Evolutionary conservation across 2,329 filamentous ascomycete species (phyloP).

Genomic region (Coleophoma eucalyptorum): DNA sequence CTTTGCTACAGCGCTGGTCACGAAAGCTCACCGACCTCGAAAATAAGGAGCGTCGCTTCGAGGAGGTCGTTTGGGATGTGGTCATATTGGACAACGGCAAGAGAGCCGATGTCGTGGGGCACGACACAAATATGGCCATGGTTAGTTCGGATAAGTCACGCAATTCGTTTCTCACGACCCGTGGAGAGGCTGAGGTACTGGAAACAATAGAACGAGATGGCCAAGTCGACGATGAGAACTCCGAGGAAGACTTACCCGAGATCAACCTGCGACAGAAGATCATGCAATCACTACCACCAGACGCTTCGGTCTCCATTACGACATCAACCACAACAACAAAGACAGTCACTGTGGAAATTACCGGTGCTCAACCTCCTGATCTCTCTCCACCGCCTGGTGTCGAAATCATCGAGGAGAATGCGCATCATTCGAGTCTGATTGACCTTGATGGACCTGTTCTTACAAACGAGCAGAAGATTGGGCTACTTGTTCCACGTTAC

Average conservation of each 20-base stretch:
- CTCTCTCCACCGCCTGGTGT: slow-evolving; percentile 54
- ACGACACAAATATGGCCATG: slow-evolving; percentile 12
- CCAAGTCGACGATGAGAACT: slow-evolving; percentile 33
- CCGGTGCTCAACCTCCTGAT: slow-evolving; percentile 44
- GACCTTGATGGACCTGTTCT: slow-evolving; percentile 12
- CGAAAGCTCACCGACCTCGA: slow-evolving; percentile 48
- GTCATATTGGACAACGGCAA: slow-evolving; percentile 57
- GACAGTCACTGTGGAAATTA: slow-evolving; percentile 61
- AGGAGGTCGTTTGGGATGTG: slow-evolving; percentile 63
- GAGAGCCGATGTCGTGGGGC: slow-evolving; percentile 49
- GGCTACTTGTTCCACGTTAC: slow-evolving; percentile 30
- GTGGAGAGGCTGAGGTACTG: slow-evolving; percentile 23
- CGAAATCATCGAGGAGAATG: slow-evolving; percentile 51
- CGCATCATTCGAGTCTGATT: slow-evolving; percentile 13
- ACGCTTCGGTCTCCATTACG: slow-evolving; percentile 56
- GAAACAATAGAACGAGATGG: slow-evolving; percentile 32
- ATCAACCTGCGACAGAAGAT: slow-evolving; percentile 49
- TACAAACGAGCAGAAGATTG: slow-evolving; percentile 11
- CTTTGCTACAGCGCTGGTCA: slow-evolving; percentile 57
- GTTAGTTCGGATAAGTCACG: slow-evolving; percentile 29
- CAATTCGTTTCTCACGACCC: slow-evolving; percentile 26
- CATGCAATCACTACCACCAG: slow-evolving; percentile 47
- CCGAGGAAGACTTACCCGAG: slow-evolving; percentile 36
- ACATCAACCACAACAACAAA: slow-evolving; percentile 57
- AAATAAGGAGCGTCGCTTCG: slow-evolving; percentile 38